Conservation (phyloP, 1,284 basidiomycete genomes). For the Porodaedalea pini region DNA sequence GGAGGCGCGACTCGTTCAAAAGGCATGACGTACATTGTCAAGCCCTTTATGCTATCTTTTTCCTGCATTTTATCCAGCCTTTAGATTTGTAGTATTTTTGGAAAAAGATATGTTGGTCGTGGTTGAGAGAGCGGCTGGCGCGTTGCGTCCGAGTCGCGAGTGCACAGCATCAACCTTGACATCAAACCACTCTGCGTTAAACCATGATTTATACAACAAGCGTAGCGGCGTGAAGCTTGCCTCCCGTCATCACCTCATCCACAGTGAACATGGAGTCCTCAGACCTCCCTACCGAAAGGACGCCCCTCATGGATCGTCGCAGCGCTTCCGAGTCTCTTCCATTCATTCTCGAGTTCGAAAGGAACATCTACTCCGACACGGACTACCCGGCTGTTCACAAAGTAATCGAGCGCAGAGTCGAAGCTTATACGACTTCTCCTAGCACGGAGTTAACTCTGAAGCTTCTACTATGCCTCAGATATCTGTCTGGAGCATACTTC, state of each 20-base stretch:
- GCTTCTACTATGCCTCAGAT: slow-evolving; percentile 11
- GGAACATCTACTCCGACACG: background rate
- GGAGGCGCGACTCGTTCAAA: background rate
- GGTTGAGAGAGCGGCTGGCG: too few relatives aligned
- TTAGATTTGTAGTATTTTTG: too few relatives aligned
- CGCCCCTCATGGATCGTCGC: slow-evolving; percentile 8
- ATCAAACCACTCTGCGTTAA: too few relatives aligned
- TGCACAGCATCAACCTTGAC: too few relatives aligned
- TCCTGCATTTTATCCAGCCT: background rate
- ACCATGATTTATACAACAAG: too few relatives aligned
- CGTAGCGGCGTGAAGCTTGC: background rate
- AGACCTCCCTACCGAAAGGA: slow-evolving; percentile 16
- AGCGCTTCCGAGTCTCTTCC: background rate
- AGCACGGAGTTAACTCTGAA: background rate
- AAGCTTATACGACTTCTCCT: background rate
- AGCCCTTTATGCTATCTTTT: background rate
- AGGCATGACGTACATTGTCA: background rate
- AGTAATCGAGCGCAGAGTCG: background rate
- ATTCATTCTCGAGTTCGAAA: slow-evolving; percentile 5
- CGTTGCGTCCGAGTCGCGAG: too few relatives aligned
- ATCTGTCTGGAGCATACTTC: slow-evolving; percentile 1
- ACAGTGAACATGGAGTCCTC: background rate
- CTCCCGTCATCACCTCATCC: background rate
- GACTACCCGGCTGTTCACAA: background rate
- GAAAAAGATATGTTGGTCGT: too few relatives aligned